Base-by-base conservation (phyloP, 257 asterid genomes). In the Scutellaria barbata region DNA sequence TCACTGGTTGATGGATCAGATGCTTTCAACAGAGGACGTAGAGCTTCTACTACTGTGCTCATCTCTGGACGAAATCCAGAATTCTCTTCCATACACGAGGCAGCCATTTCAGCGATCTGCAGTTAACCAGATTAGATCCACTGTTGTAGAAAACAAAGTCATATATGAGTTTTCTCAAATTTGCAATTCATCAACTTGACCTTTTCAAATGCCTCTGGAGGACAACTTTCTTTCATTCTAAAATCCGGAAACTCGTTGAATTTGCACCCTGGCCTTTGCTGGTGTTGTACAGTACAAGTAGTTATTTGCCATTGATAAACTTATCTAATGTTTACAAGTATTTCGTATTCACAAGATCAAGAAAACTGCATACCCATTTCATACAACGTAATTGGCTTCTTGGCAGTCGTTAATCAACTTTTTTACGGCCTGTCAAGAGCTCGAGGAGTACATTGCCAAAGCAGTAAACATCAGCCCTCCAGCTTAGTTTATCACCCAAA, bases 171-270 rank as follows among this genome's bases (percentile, higher is more conserved):
- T 20, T 0, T 20, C 25, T 20, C 25, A 20, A 20, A 20, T 13
- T 13, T 41, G 7, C 30, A 25, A 57, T 2, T 55, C 54, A 14
- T 18, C 25, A 20, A 20, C 25, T 43, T 56, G 59, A 84, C 91
- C 92, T 80, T 83, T 25, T 85, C 84, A 68, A 79, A 84, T 13
- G 88, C 95, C 79, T 78, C 80, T 0, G 84, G 86, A 74, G 94
- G 88, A 74, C 77, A 85, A 22, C 78, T 80, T 25, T 81, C 80
- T 14, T 63, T 63, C 56, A 85, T 60, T 84, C 88, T 82, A 70
- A 75, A 70, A 53, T 88, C 91, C 60, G 84, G 80, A 52, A 83
- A 70, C 72, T 82, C 82, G 71, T 79, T 74, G 43, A 82, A 83
- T 68, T 74, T 82, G 56, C 82, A 85, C 66, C 64, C 75, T 16